Evolutionary conservation across 257 asterid species (phyloP).

Genomic region (Gardenia jasminoides): DNA sequence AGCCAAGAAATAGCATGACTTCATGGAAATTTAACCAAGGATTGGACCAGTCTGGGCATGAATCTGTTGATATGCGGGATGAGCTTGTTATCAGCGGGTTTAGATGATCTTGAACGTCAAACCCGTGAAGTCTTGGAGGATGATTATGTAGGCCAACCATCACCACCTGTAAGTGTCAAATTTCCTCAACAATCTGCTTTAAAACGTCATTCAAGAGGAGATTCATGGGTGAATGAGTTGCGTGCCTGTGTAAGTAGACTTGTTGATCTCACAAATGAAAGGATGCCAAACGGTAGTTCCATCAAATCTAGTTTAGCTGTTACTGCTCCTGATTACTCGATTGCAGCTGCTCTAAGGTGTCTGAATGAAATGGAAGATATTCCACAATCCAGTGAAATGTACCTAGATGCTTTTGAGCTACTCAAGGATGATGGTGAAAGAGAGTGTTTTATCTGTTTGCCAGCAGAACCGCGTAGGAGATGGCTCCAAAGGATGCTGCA

Average conservation of each 20-base stretch:
- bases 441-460: conserved; percentile 82
- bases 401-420: conserved; percentile 84
- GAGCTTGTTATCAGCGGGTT: conserved; percentile 40
- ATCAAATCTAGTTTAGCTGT: conserved; percentile 14
- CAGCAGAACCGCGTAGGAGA: conserved; percentile 83
- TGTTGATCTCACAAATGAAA: conserved; percentile 54
- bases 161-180: conserved; percentile 35
- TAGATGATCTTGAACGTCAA: conserved; percentile 35
- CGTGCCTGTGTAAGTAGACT: conserved; percentile 63
- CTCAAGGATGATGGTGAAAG: conserved; percentile 68
- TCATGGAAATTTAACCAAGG: conserved; percentile 59
- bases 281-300: conserved; percentile 33
- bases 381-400: conserved; percentile 79
- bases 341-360: conserved; percentile 58
- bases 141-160: conserved; percentile 36
- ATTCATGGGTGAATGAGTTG: conserved; percentile 66
- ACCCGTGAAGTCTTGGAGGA: conserved; percentile 27
- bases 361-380: conserved; percentile 86
- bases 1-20: conserved; percentile 24
- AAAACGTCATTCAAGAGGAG: conserved; percentile 49
- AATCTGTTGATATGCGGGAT: conserved; percentile 40
- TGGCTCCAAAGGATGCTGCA: conserved; percentile 90
- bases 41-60: conserved; percentile 44
- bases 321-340: conserved; percentile 59
- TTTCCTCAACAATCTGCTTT: conserved; percentile 36